Conservation (phyloP, 306 rosid genomes). For the Citrullus colocynthis region DNA sequence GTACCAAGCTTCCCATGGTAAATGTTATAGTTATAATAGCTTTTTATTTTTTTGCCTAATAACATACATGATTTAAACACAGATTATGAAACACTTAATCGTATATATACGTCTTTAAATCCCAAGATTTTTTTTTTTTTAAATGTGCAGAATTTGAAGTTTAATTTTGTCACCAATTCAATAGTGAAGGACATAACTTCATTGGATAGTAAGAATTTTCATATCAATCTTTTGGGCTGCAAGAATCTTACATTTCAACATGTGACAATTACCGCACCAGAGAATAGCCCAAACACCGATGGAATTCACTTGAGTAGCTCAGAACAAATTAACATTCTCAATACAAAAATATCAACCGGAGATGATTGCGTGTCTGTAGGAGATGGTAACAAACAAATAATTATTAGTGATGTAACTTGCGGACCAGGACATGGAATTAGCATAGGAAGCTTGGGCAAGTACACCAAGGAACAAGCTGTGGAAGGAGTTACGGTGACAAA, state of each 20-base stretch:
- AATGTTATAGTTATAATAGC: background rate
- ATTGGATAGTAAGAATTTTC: background rate
- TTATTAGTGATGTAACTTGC: constrained; percentile 11
- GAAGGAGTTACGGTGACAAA: constrained; percentile 13
- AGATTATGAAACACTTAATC: no score
- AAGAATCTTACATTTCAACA: background rate
- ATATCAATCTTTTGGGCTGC: background rate
- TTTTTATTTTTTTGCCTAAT: background rate
- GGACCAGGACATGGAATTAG: constrained; percentile 23
- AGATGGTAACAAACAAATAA: constrained; percentile 18
- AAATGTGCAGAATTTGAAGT: background rate
- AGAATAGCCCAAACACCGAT: constrained; percentile 25
- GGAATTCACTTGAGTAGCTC: constrained; percentile 43
- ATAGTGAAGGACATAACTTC: background rate
- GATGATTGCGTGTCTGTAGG: constrained; percentile 47
- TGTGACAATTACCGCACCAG: background rate
- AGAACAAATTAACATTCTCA: constrained; percentile 12
- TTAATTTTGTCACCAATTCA: background rate
- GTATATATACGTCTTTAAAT: no score
- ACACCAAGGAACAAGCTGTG: constrained; percentile 16
- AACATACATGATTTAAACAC: no score
- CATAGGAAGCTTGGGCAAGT: constrained; percentile 27
- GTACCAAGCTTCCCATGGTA: constrained; percentile 21
- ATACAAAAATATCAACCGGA: constrained; percentile 20
- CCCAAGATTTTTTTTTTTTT: no score